Conservation (phyloP, 352 stramenopile species). For the Phytophthora sansomeana region DNA sequence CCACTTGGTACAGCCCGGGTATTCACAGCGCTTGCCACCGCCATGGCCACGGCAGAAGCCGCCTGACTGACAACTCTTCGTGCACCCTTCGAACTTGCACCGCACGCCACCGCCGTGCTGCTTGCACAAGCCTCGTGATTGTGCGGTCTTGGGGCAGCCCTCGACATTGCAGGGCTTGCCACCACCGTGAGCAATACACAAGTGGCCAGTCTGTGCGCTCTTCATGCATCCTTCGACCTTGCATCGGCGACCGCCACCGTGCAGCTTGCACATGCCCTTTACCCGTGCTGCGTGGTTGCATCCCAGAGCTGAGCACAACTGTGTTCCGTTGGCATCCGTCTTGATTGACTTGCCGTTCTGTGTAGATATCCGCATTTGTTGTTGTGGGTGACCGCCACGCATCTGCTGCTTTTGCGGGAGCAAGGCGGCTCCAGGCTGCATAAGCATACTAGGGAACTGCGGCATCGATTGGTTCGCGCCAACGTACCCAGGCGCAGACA, state of each 20-base stretch:
- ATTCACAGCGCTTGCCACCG: slow-evolving; percentile 87
- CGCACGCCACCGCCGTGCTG: slow-evolving; percentile 85
- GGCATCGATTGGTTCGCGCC: slow-evolving; percentile 45
- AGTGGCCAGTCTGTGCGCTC: slow-evolving; percentile 82
- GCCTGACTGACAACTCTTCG: slow-evolving; percentile 88
- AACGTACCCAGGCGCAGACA: slow-evolving; percentile 40
- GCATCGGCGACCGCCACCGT: slow-evolving; percentile 80
- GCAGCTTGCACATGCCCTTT: slow-evolving; percentile 90
- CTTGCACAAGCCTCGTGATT: slow-evolving; percentile 87
- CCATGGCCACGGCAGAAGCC: slow-evolving; percentile 87
- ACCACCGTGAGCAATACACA: slow-evolving; percentile 88
- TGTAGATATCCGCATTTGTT: slow-evolving; percentile 50
- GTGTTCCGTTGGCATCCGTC: slow-evolving; percentile 55
- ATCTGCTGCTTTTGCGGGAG: slow-evolving; percentile 52
- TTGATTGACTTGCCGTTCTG: slow-evolving; percentile 69
- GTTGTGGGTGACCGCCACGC: slow-evolving; percentile 36
- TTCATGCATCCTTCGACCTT: slow-evolving; percentile 92
- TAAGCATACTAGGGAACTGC: slow-evolving; percentile 68
- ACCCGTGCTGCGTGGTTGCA: slow-evolving; percentile 82
- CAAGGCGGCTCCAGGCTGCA: slow-evolving; percentile 58
- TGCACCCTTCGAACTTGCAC: slow-evolving; percentile 89
- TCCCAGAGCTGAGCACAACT: slow-evolving; percentile 78
- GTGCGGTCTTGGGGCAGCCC: slow-evolving; percentile 85
- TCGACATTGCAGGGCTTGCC: slow-evolving; percentile 88
- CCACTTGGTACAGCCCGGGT: slow-evolving; percentile 88